phyloP scores from a whole-genome alignment of 306 rosid species.

The Quercus aquifolioides region DNA sequence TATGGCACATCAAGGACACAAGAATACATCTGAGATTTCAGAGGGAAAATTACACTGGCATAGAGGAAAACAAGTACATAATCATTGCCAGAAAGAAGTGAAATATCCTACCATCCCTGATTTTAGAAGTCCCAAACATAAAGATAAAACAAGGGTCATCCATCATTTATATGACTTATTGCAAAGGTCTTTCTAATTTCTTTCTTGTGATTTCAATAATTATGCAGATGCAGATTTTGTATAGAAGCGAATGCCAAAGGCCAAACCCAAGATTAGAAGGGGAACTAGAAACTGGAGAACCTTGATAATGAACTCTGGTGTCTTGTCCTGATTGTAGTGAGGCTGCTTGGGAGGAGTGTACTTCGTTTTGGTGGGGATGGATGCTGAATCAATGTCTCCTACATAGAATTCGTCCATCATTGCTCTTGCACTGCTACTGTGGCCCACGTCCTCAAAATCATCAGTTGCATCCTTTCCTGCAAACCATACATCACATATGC shows the following conservation, averaged over 20 bases:
- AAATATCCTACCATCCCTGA: conserved; percentile 10
- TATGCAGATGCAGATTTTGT: conserved; percentile 50
- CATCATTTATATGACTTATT: conserved; percentile 26
- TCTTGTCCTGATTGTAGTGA: conserved; percentile 69
- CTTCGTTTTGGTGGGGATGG: conserved; percentile 44
- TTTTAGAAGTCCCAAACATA: conserved; percentile 10
- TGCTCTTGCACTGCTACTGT: conserved; percentile 69
- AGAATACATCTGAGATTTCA: conserved; percentile 1
- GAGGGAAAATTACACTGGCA: conserved; percentile 19
- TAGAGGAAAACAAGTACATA: conserved; percentile 21
- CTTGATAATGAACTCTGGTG: conserved; percentile 58
- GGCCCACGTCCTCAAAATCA: conserved; percentile 86
- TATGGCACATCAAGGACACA: conserved; percentile 9
- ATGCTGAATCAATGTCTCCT: conserved; percentile 70
- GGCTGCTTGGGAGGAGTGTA: conserved; percentile 84
- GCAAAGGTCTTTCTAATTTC: conserved; percentile 7
- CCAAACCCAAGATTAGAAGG: conserved; percentile 67
- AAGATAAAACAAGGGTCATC: conserved; percentile 6
- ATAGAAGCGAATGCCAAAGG: conserved; percentile 69
- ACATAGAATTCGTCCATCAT: conserved; percentile 87
- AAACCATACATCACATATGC: conserved; percentile 16
- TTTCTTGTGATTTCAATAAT: conserved; percentile 5
- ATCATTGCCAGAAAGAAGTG: conserved; percentile 16
- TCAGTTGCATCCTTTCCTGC: conserved; percentile 87
- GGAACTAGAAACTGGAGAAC: conserved; percentile 84